A percentile compares a stretch with the other conserved stretches of the same genome.
These are phyloP conservation scores for Fusarium verrucosum DNA, from an alignment of 2,329 filamentous ascomycete species.

Conservation along the genomic window DNA sequence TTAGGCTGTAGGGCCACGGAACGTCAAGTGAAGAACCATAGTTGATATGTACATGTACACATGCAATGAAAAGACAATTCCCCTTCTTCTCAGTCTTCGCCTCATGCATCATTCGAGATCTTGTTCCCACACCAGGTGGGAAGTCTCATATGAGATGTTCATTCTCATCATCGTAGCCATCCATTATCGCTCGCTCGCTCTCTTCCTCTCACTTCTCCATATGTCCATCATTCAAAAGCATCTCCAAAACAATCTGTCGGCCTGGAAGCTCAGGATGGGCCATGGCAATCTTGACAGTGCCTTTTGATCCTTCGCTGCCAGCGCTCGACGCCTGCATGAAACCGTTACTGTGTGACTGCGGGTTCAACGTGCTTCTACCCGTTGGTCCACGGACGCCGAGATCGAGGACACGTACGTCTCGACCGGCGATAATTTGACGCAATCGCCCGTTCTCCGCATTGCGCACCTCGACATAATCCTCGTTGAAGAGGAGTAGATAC, in stretches of 20 bases:
- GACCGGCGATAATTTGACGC: constrained; percentile 91
- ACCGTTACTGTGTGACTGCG: constrained; percentile 49
- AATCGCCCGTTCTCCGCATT: constrained; percentile 96
- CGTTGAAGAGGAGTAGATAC: constrained; percentile 92
- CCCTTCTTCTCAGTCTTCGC: not conserved
- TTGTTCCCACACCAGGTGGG: constrained; percentile 10
- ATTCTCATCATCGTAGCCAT: constrained; percentile 9
- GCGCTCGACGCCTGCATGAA: constrained; percentile 48
- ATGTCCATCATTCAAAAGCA: constrained; percentile 91
- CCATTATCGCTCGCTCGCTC: not conserved
- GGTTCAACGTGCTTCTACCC: constrained; percentile 55
- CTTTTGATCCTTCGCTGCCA: constrained; percentile 62
- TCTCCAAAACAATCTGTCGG: constrained; percentile 88
- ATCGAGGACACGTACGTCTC: constrained; percentile 90
- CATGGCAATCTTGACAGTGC: constrained; percentile 94
- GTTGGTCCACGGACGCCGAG: constrained; percentile 76
- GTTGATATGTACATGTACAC: constrained; percentile 36
- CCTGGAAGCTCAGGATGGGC: constrained; percentile 88
- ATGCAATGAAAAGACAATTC: constrained; percentile 21
- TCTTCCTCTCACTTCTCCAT: constrained; percentile 52
- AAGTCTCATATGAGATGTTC: constrained; percentile 9
- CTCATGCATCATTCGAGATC: constrained; percentile 1
- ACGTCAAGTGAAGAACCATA: constrained; percentile 3
- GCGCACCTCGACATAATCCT: constrained; percentile 95
- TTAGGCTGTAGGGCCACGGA: constrained; percentile 8